Base-by-base conservation (phyloP, 2,329 filamentous ascomycete genomes). In the Fusarium bulbicola region DNA sequence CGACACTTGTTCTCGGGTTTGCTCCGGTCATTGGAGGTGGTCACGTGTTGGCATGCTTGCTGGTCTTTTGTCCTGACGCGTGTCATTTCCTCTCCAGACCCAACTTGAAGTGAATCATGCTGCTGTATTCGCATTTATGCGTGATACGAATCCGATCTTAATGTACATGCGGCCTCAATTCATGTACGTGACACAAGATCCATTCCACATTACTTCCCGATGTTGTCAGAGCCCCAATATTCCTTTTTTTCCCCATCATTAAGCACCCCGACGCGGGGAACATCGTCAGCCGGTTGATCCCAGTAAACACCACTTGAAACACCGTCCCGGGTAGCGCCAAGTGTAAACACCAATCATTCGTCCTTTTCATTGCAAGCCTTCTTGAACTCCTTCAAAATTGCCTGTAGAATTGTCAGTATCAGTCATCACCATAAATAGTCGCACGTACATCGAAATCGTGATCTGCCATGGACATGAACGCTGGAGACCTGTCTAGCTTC, bases 401-500 rank as follows among this genome's bases (percentile, higher is more conserved):
- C 63, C 74, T 76, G 7, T 2, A 24, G 14, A 28, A 49, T 9
- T 4, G 36, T 76, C 42, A 75, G 70, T 24, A 47, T 12, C 26
- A 11, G 11, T 21, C 11, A 6, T n/a, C n/a, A 24, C 9, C 5
- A 40, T 7, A 4, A 18, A 15, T 16, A 9, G 24, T 36, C 34
- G 16, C 39, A 70, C 77, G 47, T 58, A 88, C 85, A 74, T 82
- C 79, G 50, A 90, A 91, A 37, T 87, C 83, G 61, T 89, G 87
- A 63, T 89, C 84, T 32, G 83, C 85, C 81, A 91, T 83, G 8
- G 85, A 88, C 50, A 84, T 85, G 75, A 90, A 91, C 0, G 86
- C 82, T 0, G 67, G 39, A 13, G 77, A 77, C 57, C 81, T 86
- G 18, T 84, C 81, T 37, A 91, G 72, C 75, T 85, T 88, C 59